Base-by-base conservation (phyloP, 2,329 filamentous ascomycete species). In the Stagonosporopsis cucurbitacearum region DNA sequence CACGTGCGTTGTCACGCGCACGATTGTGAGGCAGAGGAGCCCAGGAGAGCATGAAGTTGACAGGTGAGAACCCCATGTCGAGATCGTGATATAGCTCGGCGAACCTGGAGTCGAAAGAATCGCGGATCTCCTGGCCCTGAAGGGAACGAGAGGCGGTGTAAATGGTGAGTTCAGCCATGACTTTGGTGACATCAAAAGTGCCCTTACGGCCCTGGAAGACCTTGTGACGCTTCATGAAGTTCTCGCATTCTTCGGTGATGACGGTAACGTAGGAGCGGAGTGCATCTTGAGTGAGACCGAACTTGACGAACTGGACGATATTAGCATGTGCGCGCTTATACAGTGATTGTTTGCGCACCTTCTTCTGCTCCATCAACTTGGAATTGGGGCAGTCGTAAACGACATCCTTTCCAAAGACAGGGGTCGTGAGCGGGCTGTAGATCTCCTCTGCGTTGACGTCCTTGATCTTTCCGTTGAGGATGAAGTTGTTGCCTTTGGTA, bases 341-440 rank as follows among this genome's bases (percentile, higher is more conserved):
- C 6, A 7, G 4, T 2, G 33, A 25, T 4, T 8, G 1, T 17
- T 40, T 42, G 52, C 78, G 60, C 75, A 92, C 90, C 86, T 94
- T 95, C 82, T 96, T 96, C 82, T 96, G 92, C 80, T 96, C 92
- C 92, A 96, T 96, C 71, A 96, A 84, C 79, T 96, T 96, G 55
- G 91, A 83, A 74, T 96, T 96, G 37, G 91, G 91, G 78, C 91
- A 95, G 75, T 96, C 92, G 73, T 96, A 96, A 50, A 96, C 90
- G 23, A 96, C 92, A 78, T 93, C 88, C 67, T 86, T 87, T 64
- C 92, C 92, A 72, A 96, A 96, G 3, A 88, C 85, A 40, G 85
- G 85, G 6, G 84, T 86, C 22, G 82, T 86, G 54, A 96, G 82
- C 52, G 90, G 88, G 51, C 86, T 88, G 78, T 96, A 96, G 62